phyloP scores from a whole-genome alignment of 176 grass and related monocot genomes.

The Juncus inflexus region DNA sequence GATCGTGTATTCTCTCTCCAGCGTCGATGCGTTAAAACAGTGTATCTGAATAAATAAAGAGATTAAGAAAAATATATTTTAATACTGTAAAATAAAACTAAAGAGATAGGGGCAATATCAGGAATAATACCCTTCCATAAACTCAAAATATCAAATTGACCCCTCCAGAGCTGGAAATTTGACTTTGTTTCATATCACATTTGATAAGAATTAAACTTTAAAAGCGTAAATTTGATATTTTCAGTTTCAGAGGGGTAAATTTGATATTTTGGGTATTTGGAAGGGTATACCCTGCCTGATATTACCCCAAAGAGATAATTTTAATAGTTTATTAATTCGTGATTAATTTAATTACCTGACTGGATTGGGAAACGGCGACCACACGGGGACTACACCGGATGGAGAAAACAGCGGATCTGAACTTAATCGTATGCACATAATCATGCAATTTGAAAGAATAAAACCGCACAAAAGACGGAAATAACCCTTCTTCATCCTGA shows the following conservation, averaged over 20 bases:
- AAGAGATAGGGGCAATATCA: neutral
- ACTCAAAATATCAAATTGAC: conserved; percentile 1
- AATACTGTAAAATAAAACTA: neutral
- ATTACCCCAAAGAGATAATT: no score
- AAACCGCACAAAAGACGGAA: conserved; percentile 60
- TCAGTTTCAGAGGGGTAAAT: neutral
- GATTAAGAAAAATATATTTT: neutral
- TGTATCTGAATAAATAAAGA: conserved; percentile 74
- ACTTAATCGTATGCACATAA: conserved; percentile 75
- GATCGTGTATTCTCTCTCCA: conserved; percentile 74
- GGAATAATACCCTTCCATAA: no score
- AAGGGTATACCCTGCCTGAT: no score
- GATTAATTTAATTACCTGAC: conserved; percentile 49
- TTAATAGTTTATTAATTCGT: no score
- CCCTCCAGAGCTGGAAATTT: neutral
- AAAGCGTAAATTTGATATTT: neutral
- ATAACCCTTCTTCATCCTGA: conserved; percentile 33
- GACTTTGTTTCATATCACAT: no score
- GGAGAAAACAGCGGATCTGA: conserved; percentile 76
- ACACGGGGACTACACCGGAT: conserved; percentile 74
- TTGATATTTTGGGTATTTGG: no score
- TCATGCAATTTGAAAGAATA: conserved; percentile 76
- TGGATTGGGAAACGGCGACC: conserved; percentile 72
- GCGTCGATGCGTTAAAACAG: conserved; percentile 73
- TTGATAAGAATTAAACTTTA: neutral